phyloP scores from a whole-genome alignment of 805 yeast species.

The Kodamaea restingae region DNA sequence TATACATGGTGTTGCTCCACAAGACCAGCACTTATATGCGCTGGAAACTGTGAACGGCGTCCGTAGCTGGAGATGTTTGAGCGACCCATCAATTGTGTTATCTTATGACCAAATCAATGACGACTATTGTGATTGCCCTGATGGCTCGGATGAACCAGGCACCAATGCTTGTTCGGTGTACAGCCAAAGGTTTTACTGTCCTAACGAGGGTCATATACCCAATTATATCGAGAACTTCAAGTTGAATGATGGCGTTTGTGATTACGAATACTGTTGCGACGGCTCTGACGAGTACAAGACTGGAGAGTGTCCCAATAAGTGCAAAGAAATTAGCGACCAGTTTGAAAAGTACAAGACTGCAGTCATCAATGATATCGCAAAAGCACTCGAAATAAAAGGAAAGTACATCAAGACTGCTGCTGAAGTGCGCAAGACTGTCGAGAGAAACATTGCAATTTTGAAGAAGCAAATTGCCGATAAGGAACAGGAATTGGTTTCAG shows the following conservation, averaged over 20 bases:
- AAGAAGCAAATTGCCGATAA: constrained; percentile 7
- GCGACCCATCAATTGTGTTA: constrained; percentile 60
- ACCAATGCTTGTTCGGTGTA: constrained; percentile 68
- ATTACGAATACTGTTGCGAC: constrained; percentile 85
- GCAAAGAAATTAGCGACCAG: constrained; percentile 46
- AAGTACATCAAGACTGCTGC: constrained; percentile 22
- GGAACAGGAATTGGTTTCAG: constrained; percentile 8
- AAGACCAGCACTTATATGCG: constrained; percentile 40
- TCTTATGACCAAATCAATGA: constrained; percentile 70
- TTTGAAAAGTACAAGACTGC: constrained; percentile 18
- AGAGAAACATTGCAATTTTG: constrained; percentile 8
- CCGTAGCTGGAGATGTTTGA: constrained; percentile 61
- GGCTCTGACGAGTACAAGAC: constrained; percentile 76
- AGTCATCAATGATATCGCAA: constrained; percentile 14
- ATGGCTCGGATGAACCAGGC: constrained; percentile 96
- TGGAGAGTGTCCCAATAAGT: constrained; percentile 51
- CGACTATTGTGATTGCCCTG: constrained; percentile 94
- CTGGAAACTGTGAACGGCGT: constrained; percentile 41
- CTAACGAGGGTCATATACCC: constrained; percentile 66
- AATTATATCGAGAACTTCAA: constrained; percentile 58
- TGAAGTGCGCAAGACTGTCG: constrained; percentile 14
- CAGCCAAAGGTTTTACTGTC: constrained; percentile 60
- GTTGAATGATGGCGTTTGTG: constrained; percentile 90
- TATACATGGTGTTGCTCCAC: constrained; percentile 12
- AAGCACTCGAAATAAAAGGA: constrained; percentile 27